Conservation (phyloP, 371 early-diverging fungal genomes). For the Encephalitozoon cuniculi region DNA sequence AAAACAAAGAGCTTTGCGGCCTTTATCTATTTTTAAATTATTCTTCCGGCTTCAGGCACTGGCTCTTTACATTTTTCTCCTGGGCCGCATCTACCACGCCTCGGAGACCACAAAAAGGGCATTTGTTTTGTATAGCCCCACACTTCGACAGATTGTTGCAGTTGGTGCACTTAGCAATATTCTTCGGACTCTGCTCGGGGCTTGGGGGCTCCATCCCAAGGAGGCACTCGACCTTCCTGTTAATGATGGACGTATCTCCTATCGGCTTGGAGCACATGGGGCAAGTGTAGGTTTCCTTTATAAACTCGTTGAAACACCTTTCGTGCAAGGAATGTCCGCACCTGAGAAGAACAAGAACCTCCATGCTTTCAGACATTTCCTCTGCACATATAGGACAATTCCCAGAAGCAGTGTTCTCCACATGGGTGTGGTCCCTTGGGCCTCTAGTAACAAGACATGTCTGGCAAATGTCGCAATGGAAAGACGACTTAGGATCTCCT, state of each 20-base stretch:
- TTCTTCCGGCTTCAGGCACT: neutral
- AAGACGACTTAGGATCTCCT: conserved; percentile 69
- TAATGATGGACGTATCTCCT: conserved; percentile 72
- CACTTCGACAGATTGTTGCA: neutral
- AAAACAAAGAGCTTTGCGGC: neutral
- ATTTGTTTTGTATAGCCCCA: neutral
- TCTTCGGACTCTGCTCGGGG: neutral
- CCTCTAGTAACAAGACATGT: conserved; percentile 73
- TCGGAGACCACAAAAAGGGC: neutral
- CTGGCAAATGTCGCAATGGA: conserved; percentile 83
- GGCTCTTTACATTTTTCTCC: neutral
- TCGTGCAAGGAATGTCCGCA: conserved; percentile 89
- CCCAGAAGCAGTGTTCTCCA: conserved; percentile 75
- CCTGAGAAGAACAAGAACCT: conserved; percentile 69
- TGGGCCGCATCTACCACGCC: neutral
- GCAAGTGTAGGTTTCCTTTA: conserved; percentile 78
- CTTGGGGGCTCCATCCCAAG: neutral
- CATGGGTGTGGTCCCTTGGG: conserved; percentile 74
- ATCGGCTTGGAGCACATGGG: conserved; percentile 84
- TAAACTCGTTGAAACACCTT: conserved; percentile 71
- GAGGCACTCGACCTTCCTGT: conserved; percentile 67
- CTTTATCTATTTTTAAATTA: neutral
- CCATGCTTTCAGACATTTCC: conserved; percentile 74
- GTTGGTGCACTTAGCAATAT: neutral
- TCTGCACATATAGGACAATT: conserved; percentile 95